Evolutionary conservation across 768 basidiomycete genomes (phyloP).

Genomic region (Amyloporia xantha): DNA sequence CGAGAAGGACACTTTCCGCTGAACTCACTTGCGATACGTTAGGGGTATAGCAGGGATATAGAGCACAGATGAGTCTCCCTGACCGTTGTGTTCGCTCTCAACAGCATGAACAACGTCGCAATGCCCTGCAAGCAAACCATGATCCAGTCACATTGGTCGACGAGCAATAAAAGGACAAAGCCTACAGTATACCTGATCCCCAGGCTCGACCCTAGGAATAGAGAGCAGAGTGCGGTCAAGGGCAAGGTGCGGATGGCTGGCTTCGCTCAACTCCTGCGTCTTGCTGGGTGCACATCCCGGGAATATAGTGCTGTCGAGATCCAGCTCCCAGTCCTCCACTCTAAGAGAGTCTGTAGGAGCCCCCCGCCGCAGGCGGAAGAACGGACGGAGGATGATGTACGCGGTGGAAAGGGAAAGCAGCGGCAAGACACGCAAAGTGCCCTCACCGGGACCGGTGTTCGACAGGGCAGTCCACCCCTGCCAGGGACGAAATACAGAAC

Average conservation of each 20-base stretch:
- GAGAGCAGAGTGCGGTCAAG: conserved; percentile 58
- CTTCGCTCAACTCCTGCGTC: conserved; percentile 42
- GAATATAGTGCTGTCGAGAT: conserved; percentile 20
- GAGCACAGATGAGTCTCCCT: conserved; percentile 58
- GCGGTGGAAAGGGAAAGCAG: conserved; percentile 58
- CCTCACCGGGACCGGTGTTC: conserved; percentile 54
- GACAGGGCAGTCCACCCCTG: conserved; percentile 53
- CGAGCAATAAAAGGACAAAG: background rate
- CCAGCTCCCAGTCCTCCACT: conserved; percentile 22
- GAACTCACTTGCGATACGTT: conserved; percentile 40
- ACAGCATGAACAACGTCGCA: conserved; percentile 41
- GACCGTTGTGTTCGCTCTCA: conserved; percentile 46
- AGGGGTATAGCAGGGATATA: conserved; percentile 71
- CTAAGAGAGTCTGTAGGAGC: conserved; percentile 15
- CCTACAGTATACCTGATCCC: conserved; percentile 67
- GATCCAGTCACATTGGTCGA: background rate
- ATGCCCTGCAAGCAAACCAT: conserved; percentile 16
- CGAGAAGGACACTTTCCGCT: background rate
- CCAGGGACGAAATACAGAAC: conserved; percentile 38
- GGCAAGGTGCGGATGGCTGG: conserved; percentile 59
- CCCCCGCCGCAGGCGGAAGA: conserved; percentile 50
- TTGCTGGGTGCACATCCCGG: conserved; percentile 20
- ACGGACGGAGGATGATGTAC: conserved; percentile 69
- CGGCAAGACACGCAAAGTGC: conserved; percentile 63
- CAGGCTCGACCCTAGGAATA: conserved; percentile 62